phyloP scores from a whole-genome alignment of 441 rosid species.

The Populus hybrid region DNA sequence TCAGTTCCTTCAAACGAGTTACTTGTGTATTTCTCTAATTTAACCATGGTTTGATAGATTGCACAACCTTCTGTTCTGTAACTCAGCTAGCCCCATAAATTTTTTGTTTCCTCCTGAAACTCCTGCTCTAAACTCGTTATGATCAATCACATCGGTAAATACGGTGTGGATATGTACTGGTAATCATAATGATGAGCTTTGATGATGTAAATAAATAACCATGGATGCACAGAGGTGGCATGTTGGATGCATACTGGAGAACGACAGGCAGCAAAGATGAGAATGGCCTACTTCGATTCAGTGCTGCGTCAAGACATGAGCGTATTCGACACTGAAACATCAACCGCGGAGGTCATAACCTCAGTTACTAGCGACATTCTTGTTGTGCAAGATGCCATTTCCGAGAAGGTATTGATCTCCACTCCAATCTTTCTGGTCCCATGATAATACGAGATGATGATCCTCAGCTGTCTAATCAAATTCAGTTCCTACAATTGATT shows the following conservation, averaged over 20 bases:
- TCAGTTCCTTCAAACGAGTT: not conserved
- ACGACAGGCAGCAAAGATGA: constrained; percentile 67
- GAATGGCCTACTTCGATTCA: constrained; percentile 61
- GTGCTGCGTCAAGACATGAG: constrained; percentile 71
- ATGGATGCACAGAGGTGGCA: constrained; percentile 49
- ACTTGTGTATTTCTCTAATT: not conserved
- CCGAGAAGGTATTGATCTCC: constrained; percentile 55
- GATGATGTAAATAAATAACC: constrained; percentile 24
- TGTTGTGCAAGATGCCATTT: constrained; percentile 71
- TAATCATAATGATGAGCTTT: no score
- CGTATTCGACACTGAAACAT: constrained; percentile 62
- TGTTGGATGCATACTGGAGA: constrained; percentile 87
- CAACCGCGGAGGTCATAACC: constrained; percentile 63
- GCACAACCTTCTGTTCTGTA: no score
- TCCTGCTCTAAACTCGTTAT: not conserved
- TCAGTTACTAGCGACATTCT: constrained; percentile 69
- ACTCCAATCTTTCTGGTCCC: not conserved
- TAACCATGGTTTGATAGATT: no score
- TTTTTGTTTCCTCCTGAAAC: not conserved
- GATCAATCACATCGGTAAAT: no score
- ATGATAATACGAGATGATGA: no score
- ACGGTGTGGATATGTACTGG: no score
- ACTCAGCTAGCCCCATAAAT: not conserved
- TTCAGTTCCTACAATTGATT: no score
- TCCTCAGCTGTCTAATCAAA: no score